Conservation (phyloP, 345 rosid species). For the Microcos paniculata region DNA sequence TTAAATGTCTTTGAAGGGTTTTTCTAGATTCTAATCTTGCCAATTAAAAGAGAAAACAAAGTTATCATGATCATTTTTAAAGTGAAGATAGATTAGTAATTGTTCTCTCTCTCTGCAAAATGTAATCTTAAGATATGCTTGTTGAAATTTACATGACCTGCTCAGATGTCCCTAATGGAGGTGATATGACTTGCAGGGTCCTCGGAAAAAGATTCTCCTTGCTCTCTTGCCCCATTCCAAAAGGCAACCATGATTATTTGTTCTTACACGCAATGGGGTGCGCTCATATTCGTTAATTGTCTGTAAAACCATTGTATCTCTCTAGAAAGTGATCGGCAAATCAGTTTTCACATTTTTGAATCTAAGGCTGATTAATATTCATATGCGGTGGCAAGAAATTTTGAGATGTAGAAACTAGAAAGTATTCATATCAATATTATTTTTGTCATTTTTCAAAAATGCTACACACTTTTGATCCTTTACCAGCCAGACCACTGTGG, state of each 20-base stretch:
- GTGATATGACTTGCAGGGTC: slow-evolving; percentile 60
- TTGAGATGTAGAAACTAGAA: background rate
- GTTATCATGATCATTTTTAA: background rate
- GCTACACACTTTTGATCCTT: background rate
- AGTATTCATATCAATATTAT: background rate
- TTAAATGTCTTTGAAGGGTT: background rate
- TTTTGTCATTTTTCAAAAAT: background rate
- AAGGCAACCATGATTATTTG: slow-evolving; percentile 29
- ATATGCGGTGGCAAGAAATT: background rate
- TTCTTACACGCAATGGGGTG: background rate
- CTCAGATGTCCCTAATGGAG: background rate
- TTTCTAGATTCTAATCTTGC: background rate
- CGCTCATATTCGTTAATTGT: background rate
- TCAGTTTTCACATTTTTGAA: background rate
- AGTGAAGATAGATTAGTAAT: background rate
- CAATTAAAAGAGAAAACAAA: background rate
- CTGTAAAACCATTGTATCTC: background rate
- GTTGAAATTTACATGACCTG: background rate
- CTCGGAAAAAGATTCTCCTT: slow-evolving; percentile 90
- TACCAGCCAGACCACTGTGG: too few species aligned
- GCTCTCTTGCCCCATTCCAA: slow-evolving; percentile 60
- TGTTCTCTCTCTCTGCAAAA: background rate
- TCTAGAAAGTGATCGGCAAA: background rate
- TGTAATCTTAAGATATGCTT: background rate
- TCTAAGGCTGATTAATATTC: background rate